phyloP scores from a whole-genome alignment of 2,329 filamentous ascomycete species.

The Ophiostoma ips region DNA sequence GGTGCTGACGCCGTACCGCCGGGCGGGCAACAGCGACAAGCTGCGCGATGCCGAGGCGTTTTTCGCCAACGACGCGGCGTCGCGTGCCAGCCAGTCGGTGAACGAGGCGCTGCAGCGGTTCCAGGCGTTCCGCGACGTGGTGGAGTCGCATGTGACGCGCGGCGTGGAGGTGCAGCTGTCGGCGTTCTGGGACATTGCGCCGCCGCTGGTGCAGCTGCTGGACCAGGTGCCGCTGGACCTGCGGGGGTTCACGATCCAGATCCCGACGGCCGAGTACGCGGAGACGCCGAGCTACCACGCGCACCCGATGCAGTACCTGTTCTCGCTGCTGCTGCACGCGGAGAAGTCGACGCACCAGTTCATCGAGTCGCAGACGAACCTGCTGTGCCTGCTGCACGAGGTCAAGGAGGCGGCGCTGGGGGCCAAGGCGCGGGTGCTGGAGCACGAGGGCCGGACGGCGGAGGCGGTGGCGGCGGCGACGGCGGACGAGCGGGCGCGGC shows the following conservation, averaged over 20 bases:
- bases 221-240: conserved; percentile 58
- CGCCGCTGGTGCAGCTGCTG: conserved; percentile 61
- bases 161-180: conserved; percentile 86
- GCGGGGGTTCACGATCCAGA: conserved; percentile 53
- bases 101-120: conserved; percentile 59
- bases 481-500: conserved; percentile 49
- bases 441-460: conserved; percentile 20
- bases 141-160: conserved; percentile 72
- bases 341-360: conserved; percentile 94
- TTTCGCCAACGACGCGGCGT: conserved; percentile 64
- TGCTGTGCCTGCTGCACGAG: conserved; percentile 81
- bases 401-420: conserved; percentile 67
- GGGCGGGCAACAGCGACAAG: conserved; percentile 66
- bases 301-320: conserved; percentile 83
- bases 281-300: conserved; percentile 74
- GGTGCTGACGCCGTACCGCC: conserved; percentile 65
- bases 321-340: conserved; percentile 69
- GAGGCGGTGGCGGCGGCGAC: conserved; percentile 33
- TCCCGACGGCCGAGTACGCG: conserved; percentile 63
- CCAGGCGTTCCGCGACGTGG: conserved; percentile 60
- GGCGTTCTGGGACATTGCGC: conserved; percentile 96
- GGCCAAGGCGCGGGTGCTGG: conserved; percentile 38
- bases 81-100: conserved; percentile 57
- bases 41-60: conserved; percentile 65
- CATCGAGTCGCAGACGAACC: conserved; percentile 85